Percentiles rank a stretch among this genome's conserved stretches.
phyloP scores from a whole-genome alignment of 225 moss, liverwort and hornwort species.

The Pleurozium schreberi region DNA sequence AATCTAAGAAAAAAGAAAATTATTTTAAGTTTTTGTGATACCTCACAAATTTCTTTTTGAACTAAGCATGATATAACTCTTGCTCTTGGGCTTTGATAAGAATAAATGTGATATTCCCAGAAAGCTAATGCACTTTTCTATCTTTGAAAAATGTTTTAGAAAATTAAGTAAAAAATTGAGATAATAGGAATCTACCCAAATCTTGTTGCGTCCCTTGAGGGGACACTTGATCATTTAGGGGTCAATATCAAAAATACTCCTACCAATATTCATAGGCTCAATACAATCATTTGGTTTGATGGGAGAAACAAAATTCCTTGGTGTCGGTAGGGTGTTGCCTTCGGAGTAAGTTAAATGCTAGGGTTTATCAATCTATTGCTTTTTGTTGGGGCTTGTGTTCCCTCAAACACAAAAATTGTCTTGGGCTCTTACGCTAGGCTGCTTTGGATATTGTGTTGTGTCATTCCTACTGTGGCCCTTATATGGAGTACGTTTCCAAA shows the following conservation, averaged over 20 bases:
- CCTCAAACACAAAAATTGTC: too few species aligned
- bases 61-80: not conserved
- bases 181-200: not conserved
- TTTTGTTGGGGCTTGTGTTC: too few species aligned
- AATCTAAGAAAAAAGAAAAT: too few species aligned
- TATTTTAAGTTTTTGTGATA: not conserved
- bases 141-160: fast-evolving
- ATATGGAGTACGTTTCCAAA: too few species aligned
- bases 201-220: fast-evolving
- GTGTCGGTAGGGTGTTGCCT: fast-evolving
- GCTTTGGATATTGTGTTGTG: too few species aligned
- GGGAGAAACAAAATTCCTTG: not conserved
- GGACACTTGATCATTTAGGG: not conserved
- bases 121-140: not conserved
- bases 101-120: fast-evolving
- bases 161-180: not conserved
- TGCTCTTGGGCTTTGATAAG: fast-evolving
- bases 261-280: not conserved
- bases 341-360: too few species aligned
- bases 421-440: too few species aligned
- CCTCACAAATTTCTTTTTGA: fast-evolving
- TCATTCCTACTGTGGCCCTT: too few species aligned
- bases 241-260: too few species aligned
- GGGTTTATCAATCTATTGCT: too few species aligned
- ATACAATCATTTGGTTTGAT: not conserved